Base-by-base conservation (phyloP, 1,284 basidiomycete species). In the Ceratorhiza oryzae-sativae region DNA sequence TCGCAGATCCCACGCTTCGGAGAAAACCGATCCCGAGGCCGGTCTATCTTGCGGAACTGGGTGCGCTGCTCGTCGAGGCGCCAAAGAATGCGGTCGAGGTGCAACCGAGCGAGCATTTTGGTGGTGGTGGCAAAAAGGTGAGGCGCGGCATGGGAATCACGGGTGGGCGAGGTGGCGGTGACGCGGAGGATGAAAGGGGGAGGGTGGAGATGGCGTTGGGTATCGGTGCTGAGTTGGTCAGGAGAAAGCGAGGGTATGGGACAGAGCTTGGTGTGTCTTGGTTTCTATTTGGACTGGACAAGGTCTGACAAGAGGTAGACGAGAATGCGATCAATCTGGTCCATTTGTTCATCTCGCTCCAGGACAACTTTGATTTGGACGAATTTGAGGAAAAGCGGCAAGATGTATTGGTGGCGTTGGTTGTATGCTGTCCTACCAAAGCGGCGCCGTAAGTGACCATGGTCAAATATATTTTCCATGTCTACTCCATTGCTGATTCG, bases 301-400 rank as follows among this genome's bases (percentile, higher is more conserved):
- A 6, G 1, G n/a, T 12, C 30, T 73, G 30, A 71, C 4, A 10
- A 46, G 3, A 15, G 6, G 18, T 46, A 93, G 93, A 89, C 74
- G 97, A 98, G 80, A 97, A 96, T 77, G 91, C 94, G 0, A 88
- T 92, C 41, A 90, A 95, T 76, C 85, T 98, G 3, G 86, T 87
- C 0, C 87, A 92, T 71, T 88, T 88, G 0, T 83, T 97, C 2
- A 79, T 93, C 20, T 88, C 86, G 0, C 81, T 98, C 48, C 89
- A 94, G 73, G 86, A 99, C 78, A 94, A 93, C 74, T 98, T 87
- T 76, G 88, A 95, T 8, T 81, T 97, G 6, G 87, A 89, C 1
- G 84, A 82, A 2, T 98, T 98, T 75, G 88, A 93, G n/a, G 81
- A 84, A 55, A 90, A 90, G 76, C 84, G 93, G 61, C 92, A 94